Conservation (phyloP, 805 yeast genomes). For the Wickerhamiella sergipiensis region DNA sequence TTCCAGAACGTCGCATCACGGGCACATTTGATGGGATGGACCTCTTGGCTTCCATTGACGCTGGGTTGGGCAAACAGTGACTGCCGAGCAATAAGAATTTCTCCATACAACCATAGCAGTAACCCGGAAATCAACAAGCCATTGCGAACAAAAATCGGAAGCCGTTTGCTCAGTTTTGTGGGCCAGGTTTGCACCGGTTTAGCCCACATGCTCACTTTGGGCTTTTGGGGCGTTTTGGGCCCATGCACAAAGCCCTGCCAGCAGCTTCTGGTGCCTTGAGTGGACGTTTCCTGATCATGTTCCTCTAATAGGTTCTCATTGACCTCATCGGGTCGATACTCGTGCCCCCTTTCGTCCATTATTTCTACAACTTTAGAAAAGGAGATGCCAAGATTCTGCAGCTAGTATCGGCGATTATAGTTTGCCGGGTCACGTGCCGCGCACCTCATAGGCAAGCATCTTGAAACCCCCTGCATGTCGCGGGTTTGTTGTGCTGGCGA, state of each 20-base stretch:
- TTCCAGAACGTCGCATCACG: conserved; percentile 38
- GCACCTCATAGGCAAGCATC: background rate
- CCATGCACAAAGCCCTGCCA: background rate
- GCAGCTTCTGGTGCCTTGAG: background rate
- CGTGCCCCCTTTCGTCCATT: background rate
- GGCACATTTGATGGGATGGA: background rate
- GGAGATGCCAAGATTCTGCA: background rate
- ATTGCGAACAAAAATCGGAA: conserved; percentile 8
- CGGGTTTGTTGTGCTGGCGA: too few species aligned
- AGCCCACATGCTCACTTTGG: conserved; percentile 9
- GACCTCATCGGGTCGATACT: background rate
- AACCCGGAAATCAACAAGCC: conserved; percentile 6
- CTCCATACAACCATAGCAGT: conserved; percentile 14
- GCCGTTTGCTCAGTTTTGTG: conserved; percentile 1
- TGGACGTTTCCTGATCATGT: background rate
- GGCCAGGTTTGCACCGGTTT: conserved; percentile 8
- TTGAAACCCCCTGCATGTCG: background rate
- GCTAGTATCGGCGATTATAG: background rate
- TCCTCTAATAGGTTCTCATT: background rate
- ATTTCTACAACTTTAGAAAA: background rate
- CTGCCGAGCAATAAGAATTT: conserved; percentile 9
- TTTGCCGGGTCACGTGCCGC: background rate
- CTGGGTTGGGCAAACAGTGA: conserved; percentile 17
- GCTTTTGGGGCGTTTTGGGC: conserved; percentile 4
- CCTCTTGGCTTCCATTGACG: conserved; percentile 10